Evolutionary conservation across 2,329 filamentous ascomycete species (phyloP).

Genomic region (Aspergillus sp.): DNA sequence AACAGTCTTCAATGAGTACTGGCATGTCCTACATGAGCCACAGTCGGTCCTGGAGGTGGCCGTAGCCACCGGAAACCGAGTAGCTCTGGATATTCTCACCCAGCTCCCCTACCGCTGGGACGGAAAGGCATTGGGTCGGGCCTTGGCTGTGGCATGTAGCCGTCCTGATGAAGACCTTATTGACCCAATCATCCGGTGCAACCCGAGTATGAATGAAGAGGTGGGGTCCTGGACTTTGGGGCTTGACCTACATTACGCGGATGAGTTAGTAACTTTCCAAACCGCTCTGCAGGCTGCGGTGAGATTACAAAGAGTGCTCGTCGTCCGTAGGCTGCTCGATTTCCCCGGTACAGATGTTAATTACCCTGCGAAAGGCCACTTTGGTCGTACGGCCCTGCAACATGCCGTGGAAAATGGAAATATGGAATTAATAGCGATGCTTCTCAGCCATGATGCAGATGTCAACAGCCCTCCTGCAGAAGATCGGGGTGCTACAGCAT

Average conservation of each 20-base stretch:
- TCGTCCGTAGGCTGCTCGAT: background rate
- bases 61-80: background rate
- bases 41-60: background rate
- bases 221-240: too few species aligned
- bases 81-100: background rate
- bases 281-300: background rate
- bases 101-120: background rate
- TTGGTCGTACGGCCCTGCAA: background rate
- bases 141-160: background rate
- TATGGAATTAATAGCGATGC: background rate
- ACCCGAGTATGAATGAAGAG: too few species aligned
- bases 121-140: background rate
- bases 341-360: background rate
- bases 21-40: background rate
- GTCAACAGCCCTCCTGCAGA: background rate
- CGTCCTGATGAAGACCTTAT: background rate
- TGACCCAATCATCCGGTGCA: background rate
- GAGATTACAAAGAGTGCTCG: background rate
- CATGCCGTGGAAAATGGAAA: background rate
- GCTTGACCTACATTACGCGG: too few species aligned
- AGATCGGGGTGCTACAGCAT: background rate
- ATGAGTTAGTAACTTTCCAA: too few species aligned
- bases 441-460: background rate
- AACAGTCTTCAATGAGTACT: rapidly evolving
- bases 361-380: background rate